A percentile compares a stretch with the other conserved stretches of the same genome.
These are phyloP conservation scores for Penicillium sp. DNA, from an alignment of 2,329 filamentous ascomycete species.

Conservation along the genomic window DNA sequence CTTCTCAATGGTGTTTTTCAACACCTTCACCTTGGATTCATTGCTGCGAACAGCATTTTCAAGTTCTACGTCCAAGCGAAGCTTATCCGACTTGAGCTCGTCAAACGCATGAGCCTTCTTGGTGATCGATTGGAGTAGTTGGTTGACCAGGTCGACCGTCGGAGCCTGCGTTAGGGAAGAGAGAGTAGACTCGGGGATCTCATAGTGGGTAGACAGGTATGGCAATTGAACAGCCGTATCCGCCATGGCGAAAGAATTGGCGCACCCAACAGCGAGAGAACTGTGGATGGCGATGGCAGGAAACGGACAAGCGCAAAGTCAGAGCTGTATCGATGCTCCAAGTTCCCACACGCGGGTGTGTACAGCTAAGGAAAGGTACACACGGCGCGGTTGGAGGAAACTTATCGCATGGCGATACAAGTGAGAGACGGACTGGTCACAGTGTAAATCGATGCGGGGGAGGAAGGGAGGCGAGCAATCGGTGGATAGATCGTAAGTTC, in stretches of 20 bases:
- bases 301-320: not conserved
- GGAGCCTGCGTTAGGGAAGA: constrained; percentile 52
- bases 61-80: constrained; percentile 83
- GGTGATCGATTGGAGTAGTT: constrained; percentile 67
- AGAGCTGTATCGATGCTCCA: constrained; percentile 1
- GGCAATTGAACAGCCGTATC: constrained; percentile 52
- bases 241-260: constrained; percentile 45
- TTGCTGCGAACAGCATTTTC: constrained; percentile 81
- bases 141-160: constrained; percentile 70
- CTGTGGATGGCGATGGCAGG: not conserved
- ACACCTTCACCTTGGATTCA: constrained; percentile 73
- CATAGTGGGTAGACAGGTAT: constrained; percentile 55
- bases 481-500: not conserved
- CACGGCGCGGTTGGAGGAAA: constrained; percentile 15
- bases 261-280: constrained; percentile 1
- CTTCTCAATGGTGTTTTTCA: constrained; percentile 77
- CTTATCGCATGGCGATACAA: constrained; percentile 18
- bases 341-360: constrained; percentile 13
- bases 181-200: constrained; percentile 52
- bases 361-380: constrained; percentile 21
- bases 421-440: constrained; percentile 4
- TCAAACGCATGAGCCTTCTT: constrained; percentile 78
- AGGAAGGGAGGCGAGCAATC: constrained; percentile 1
- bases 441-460: constrained; percentile 4
- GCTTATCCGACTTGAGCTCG: constrained; percentile 75